Percentiles rank a stretch among this genome's conserved stretches.
Conservation (phyloP, 768 basidiomycete species). For the Lactifluus piperatus region DNA sequence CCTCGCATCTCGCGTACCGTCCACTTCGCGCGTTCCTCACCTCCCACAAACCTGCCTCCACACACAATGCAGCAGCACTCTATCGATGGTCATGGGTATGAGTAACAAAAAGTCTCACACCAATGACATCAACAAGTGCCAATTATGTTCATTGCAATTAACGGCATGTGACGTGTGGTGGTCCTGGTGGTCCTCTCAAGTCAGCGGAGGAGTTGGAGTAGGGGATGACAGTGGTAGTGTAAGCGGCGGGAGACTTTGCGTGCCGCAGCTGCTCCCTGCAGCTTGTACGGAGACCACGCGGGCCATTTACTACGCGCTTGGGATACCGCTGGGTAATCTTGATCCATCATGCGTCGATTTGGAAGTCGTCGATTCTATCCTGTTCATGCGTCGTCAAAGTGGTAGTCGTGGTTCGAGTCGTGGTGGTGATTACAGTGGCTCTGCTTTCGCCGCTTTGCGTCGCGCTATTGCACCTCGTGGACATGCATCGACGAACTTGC, state of each 20-base stretch:
- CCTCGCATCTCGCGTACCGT: neutral
- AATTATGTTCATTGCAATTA: neutral
- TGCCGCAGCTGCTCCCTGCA: neutral
- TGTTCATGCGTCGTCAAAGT: neutral
- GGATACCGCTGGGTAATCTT: slow-evolving; percentile 1
- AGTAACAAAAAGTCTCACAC: too few species aligned
- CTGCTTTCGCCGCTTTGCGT: neutral
- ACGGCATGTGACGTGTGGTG: slow-evolving; percentile 10
- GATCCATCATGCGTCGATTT: slow-evolving; percentile 2
- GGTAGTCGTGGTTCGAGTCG: neutral
- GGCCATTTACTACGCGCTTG: neutral
- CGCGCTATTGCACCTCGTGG: neutral
- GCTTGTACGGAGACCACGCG: neutral
- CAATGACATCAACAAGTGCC: neutral
- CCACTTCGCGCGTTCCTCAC: neutral
- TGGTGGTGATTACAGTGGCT: neutral
- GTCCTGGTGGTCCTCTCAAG: neutral
- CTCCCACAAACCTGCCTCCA: slow-evolving; percentile 7
- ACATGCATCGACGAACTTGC: neutral
- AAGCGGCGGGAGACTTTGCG: neutral
- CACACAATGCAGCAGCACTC: neutral
- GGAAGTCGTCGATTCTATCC: neutral
- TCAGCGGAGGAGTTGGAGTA: neutral
- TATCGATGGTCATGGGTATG: too few species aligned
- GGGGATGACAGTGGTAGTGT: neutral